Percentiles rank a stretch among this genome's conserved stretches.
Evolutionary conservation across 805 yeast genomes (phyloP).

Genomic region (Wickerhamomyces bovis): DNA sequence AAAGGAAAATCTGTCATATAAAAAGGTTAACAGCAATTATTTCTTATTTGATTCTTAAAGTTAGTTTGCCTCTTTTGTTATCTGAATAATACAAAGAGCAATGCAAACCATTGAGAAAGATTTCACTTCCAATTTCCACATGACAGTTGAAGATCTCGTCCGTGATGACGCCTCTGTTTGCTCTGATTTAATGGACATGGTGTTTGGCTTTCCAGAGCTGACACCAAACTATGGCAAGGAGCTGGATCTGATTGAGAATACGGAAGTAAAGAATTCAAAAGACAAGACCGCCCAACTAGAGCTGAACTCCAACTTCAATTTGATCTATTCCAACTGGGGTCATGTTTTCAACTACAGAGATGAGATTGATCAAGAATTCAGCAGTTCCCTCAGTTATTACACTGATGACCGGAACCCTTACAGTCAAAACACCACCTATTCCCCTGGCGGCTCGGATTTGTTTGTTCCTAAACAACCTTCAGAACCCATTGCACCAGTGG

Average conservation of each 20-base stretch:
- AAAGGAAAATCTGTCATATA: too few species aligned
- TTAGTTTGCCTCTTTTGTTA: too few species aligned
- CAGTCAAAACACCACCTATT: background rate
- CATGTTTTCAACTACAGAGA: conserved; percentile 2
- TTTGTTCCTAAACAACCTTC: background rate
- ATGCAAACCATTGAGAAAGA: background rate
- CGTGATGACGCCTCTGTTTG: background rate
- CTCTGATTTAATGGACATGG: background rate
- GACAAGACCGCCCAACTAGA: background rate
- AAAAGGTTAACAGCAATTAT: too few species aligned
- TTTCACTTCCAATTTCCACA: background rate
- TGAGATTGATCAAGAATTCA: background rate
- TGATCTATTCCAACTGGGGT: conserved; percentile 13
- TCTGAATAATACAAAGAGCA: too few species aligned
- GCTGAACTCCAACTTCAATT: conserved; percentile 15
- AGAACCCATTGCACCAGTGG: conserved; percentile 1
- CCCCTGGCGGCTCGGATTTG: background rate
- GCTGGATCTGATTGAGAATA: background rate
- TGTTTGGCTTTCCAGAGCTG: background rate
- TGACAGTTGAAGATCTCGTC: background rate
- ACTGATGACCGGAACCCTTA: background rate
- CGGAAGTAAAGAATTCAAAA: background rate
- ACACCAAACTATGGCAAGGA: background rate
- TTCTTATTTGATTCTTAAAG: too few species aligned
- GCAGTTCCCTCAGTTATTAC: background rate